phyloP scores from a whole-genome alignment of 257 asterid species.

The Capsicum rhomboideum region DNA sequence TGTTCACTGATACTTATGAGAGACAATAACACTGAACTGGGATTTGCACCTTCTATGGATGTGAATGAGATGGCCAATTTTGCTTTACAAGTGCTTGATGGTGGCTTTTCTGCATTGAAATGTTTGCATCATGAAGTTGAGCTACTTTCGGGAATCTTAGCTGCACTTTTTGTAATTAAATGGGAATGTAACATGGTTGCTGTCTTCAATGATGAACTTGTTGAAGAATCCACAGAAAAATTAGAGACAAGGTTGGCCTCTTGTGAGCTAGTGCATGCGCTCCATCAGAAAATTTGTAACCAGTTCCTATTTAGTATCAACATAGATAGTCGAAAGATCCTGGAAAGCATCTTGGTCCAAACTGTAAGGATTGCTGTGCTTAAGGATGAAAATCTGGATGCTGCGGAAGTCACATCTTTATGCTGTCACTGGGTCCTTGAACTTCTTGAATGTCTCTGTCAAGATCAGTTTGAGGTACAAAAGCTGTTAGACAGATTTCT shows the following conservation, averaged over 20 bases:
- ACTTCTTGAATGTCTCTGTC: constrained; percentile 50
- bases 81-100: constrained; percentile 66
- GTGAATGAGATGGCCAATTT: constrained; percentile 54
- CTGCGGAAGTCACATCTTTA: constrained; percentile 44
- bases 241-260: constrained; percentile 44
- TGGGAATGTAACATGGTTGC: constrained; percentile 69
- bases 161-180: constrained; percentile 57
- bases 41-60: constrained; percentile 31
- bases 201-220: constrained; percentile 33
- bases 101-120: constrained; percentile 57
- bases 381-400: constrained; percentile 35
- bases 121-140: constrained; percentile 39
- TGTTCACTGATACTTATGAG: constrained; percentile 36
- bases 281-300: constrained; percentile 33
- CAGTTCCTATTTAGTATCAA: constrained; percentile 38
- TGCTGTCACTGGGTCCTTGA: constrained; percentile 71
- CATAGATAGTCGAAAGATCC: constrained; percentile 22
- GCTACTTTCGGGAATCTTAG: constrained; percentile 56
- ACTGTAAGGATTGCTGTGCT: constrained; percentile 38
- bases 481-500: constrained; percentile 62
- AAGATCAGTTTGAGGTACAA: constrained; percentile 71
- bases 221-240: constrained; percentile 31
- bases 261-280: constrained; percentile 51
- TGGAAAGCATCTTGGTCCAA: constrained; percentile 52
- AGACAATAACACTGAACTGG: constrained; percentile 20